Conservation (phyloP, 23 red algal species). For the Agarophyton chilense region DNA sequence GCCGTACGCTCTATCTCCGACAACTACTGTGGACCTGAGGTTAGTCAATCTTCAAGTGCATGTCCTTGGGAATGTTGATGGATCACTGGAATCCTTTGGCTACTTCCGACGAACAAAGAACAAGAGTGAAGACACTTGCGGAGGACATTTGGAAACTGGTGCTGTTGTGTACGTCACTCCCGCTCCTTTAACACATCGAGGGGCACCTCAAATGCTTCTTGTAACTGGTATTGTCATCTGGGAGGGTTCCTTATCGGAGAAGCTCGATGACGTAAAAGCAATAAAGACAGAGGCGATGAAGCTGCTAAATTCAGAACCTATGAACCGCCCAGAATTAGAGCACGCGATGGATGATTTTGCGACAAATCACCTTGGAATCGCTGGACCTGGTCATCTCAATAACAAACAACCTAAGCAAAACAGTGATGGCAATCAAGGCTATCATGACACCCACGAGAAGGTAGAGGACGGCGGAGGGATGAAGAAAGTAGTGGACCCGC, state of each 20-base stretch:
- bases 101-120: slow-evolving; percentile 56
- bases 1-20: slow-evolving; percentile 14
- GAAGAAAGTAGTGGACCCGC: neutral
- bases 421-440: neutral
- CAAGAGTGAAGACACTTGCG: slow-evolving; percentile 36
- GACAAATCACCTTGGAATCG: slow-evolving; percentile 24
- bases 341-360: slow-evolving; percentile 51
- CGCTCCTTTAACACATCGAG: slow-evolving; percentile 45
- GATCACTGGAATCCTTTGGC: slow-evolving; percentile 58
- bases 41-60: slow-evolving; percentile 31
- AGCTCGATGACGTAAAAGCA: slow-evolving; percentile 11
- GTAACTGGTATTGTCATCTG: slow-evolving; percentile 52
- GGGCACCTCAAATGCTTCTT: slow-evolving; percentile 48
- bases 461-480: too few relatives aligned
- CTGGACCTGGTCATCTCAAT: neutral
- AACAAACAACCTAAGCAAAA: neutral
- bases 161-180: slow-evolving; percentile 37
- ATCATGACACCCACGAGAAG: neutral
- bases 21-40: slow-evolving; percentile 14
- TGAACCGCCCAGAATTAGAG: slow-evolving; percentile 43
- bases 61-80: slow-evolving; percentile 51
- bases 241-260: slow-evolving; percentile 35
- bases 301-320: slow-evolving; percentile 18
- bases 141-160: slow-evolving; percentile 47
- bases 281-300: slow-evolving; percentile 12